Evolutionary conservation across 2,329 filamentous ascomycete species (phyloP), one percentile per base, ranked within the genome.

Genomic region (Plenodomus lindquistii): DNA sequence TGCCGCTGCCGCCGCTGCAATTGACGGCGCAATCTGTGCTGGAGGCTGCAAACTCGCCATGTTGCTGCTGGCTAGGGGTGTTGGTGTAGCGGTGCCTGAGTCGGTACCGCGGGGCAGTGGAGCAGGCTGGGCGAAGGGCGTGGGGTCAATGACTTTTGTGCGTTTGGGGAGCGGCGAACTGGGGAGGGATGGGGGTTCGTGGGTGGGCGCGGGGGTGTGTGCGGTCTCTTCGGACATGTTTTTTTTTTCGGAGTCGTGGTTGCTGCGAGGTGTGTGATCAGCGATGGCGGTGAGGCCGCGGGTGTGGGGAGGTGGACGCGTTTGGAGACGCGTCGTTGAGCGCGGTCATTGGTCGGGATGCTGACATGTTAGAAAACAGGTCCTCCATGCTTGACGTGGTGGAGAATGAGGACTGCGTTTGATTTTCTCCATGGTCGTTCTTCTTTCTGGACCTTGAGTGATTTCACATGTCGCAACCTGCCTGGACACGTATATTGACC

Each of bases 141-240:
- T 61, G 9, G 75, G 70, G 41, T 77, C 70, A 53, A 77, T 74
- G 63, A 84, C 84, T 79, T 91, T 94, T 65, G 88, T 82, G 68
- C 90, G 85, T 78, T 96, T 96, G 40, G 89, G 81, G 20, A 89
- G 84, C 21, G 90, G 91, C 8, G 89, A 92, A 48, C 81, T 81
- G 35, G 86, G 86, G 19, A 85, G 79, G 43, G 84, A 83, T 39
- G 84, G 83, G 1, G 68, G 67, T 37, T 69, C 66, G 64, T 72
- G 69, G 48, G 46, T 37, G n/a, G 59, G 57, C 8, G 62, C 48
- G 20, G 69, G 68, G 6, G 66, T 69, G 44, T 37, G 35, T 17
- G 35, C 16, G 35, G 16, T 19, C 15, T 31, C 27, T 31, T 55
- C 47, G 47, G 60, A 54, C 57, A 62, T 66, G 46, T n/a, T 53